These are phyloP conservation scores for Phalaenopsis aphrodite DNA, from an alignment of 106 monocot species.

Conservation along the genomic window DNA sequence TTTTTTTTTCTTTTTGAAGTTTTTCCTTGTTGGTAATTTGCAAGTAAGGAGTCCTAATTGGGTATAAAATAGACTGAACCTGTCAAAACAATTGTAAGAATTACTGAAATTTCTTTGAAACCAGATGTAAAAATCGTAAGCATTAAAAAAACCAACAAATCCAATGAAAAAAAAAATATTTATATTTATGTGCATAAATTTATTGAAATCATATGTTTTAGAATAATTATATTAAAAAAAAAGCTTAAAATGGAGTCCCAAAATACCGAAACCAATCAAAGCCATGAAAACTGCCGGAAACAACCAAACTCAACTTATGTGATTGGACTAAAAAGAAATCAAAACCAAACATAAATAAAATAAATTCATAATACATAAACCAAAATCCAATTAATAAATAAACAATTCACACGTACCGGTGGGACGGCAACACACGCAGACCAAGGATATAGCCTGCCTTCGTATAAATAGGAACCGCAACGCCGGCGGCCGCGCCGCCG, in stretches of 20 bases:
- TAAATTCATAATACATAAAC: background rate
- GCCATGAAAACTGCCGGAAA: background rate
- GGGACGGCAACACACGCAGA: conserved; percentile 24
- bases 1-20: no score
- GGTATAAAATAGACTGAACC: no score
- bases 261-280: no score
- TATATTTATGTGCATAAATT: no score
- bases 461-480: conserved; percentile 8
- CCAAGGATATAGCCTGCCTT: conserved; percentile 29
- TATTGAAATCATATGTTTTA: background rate
- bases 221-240: background rate
- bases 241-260: no score
- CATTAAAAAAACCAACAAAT: no score
- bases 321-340: background rate
- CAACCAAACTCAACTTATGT: background rate
- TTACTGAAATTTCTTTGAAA: no score
- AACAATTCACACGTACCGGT: conserved; percentile 10
- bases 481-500: background rate
- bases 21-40: no score
- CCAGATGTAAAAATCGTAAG: no score
- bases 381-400: background rate
- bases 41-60: no score
- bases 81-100: no score
- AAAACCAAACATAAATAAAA: background rate
- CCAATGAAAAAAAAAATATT: no score